Percentiles rank a stretch among this genome's conserved stretches.
Conservation (phyloP, 2,329 filamentous ascomycete genomes). For the Talaromyces amestolkiae region DNA sequence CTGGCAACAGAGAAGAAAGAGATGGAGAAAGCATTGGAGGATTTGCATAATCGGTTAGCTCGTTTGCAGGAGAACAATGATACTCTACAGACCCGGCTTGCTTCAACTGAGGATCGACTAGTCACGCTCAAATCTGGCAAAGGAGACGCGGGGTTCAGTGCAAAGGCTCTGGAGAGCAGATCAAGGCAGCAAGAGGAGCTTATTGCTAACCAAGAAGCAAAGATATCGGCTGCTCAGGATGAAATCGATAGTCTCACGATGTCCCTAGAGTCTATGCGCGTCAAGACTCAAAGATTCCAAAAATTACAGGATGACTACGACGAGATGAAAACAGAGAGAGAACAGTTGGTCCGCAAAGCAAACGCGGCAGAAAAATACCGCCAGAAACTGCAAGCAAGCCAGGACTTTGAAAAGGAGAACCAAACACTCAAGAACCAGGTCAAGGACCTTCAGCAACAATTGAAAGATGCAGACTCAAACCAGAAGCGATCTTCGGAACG, state of each 20-base stretch:
- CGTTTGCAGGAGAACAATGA: conserved; percentile 53
- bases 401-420: conserved; percentile 51
- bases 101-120: conserved; percentile 49
- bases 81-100: conserved; percentile 44
- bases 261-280: conserved; percentile 44
- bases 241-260: conserved; percentile 46
- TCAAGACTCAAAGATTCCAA: conserved; percentile 47
- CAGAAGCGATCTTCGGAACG: conserved; percentile 41
- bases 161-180: conserved; percentile 48
- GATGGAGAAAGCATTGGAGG: conserved; percentile 46
- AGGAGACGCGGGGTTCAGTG: conserved; percentile 48
- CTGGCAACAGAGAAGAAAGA: conserved; percentile 52
- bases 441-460: conserved; percentile 46
- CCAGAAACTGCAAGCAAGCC: conserved; percentile 49
- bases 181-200: conserved; percentile 64
- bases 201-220: conserved; percentile 67
- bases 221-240: conserved; percentile 55
- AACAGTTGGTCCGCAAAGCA: conserved; percentile 47
- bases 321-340: conserved; percentile 48
- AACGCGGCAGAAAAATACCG: conserved; percentile 51
- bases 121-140: conserved; percentile 53
- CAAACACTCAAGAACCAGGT: conserved; percentile 46
- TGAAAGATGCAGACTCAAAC: conserved; percentile 46
- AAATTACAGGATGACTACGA: conserved; percentile 51
- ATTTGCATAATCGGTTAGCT: conserved; percentile 61